These are phyloP conservation scores for Crithidia sp. DNA, from an alignment of 208 protist species.

Conservation along the genomic window DNA sequence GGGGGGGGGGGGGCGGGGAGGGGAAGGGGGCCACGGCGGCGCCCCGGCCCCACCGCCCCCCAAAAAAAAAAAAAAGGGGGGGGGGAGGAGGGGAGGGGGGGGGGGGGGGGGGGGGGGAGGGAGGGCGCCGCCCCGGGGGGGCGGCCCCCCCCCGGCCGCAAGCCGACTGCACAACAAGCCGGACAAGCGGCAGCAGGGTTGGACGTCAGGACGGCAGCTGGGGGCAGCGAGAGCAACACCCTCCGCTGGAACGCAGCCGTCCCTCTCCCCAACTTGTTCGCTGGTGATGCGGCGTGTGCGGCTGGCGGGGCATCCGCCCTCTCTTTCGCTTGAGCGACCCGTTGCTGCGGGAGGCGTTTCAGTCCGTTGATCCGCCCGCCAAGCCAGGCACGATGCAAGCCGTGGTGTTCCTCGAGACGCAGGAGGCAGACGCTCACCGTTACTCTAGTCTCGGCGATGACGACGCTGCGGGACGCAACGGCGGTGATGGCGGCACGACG, in stretches of 20 bases:
- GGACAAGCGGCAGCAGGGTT: no score
- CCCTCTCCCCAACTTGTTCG: constrained; percentile 42
- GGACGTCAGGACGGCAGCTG: neutral
- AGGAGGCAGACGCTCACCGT: neutral
- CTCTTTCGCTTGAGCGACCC: constrained; percentile 25
- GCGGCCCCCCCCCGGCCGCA: no score
- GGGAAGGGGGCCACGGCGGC: no score
- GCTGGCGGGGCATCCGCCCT: constrained; percentile 36
- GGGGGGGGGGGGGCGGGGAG: no score
- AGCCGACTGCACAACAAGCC: neutral
- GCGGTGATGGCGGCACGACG: neutral
- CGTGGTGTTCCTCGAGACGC: constrained; percentile 18
- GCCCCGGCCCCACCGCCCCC: no score
- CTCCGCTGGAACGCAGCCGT: constrained; percentile 2
- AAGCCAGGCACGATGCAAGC: neutral
- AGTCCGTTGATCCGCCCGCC: neutral
- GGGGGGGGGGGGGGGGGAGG: no score
- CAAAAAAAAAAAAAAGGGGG: no score
- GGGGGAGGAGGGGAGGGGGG: no score
- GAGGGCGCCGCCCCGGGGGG: no score
- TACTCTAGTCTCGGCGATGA: no score
- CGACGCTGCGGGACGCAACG: no score
- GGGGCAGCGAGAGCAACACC: no score
- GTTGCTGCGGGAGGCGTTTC: constrained; percentile 12
- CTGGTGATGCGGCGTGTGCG: constrained; percentile 30